Evolutionary conservation across 495 filamentous ascomycete genomes (phyloP).

Genomic region (Achaetomiella virescens): DNA sequence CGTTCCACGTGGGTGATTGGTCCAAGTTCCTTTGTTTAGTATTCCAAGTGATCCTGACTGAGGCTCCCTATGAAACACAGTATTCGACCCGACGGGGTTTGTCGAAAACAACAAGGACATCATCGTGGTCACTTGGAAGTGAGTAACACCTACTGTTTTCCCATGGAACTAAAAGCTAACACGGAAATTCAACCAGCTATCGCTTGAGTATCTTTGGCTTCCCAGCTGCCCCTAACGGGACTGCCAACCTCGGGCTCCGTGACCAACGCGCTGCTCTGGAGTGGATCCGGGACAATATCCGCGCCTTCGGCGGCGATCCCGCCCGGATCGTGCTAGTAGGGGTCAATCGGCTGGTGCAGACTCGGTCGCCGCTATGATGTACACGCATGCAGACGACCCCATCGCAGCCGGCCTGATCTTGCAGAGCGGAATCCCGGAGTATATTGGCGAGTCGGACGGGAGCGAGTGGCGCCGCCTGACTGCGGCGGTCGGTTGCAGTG

Average conservation of each 20-base stretch:
- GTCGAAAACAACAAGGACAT: slow-evolving; percentile 30
- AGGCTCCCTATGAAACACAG: no score
- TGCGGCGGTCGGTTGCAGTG: no score
- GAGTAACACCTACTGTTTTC: no score
- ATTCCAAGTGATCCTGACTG: slow-evolving; percentile 17
- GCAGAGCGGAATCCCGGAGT: no score
- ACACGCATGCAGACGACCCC: no score
- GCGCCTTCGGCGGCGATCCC: slow-evolving; percentile 42
- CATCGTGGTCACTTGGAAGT: slow-evolving; percentile 31
- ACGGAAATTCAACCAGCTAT: slow-evolving; percentile 28
- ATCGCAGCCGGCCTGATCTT: no score
- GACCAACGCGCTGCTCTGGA: slow-evolving; percentile 26
- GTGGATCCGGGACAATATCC: slow-evolving; percentile 43
- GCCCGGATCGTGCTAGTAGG: slow-evolving; percentile 25
- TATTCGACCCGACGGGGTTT: no score
- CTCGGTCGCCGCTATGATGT: not conserved
- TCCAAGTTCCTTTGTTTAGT: not conserved
- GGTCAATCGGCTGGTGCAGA: slow-evolving; percentile 13
- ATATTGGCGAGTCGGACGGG: no score
- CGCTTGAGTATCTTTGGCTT: slow-evolving; percentile 27
- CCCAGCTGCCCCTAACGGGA: slow-evolving; percentile 5
- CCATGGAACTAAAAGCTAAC: no score
- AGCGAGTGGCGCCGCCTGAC: no score
- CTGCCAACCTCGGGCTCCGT: slow-evolving; percentile 26
- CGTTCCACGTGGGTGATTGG: not conserved